Percentiles rank a stretch among this genome's conserved stretches.
These are phyloP conservation scores for Nicotiana tomentosiformis DNA, from an alignment of 257 asterid genomes.

Conservation along the genomic window DNA sequence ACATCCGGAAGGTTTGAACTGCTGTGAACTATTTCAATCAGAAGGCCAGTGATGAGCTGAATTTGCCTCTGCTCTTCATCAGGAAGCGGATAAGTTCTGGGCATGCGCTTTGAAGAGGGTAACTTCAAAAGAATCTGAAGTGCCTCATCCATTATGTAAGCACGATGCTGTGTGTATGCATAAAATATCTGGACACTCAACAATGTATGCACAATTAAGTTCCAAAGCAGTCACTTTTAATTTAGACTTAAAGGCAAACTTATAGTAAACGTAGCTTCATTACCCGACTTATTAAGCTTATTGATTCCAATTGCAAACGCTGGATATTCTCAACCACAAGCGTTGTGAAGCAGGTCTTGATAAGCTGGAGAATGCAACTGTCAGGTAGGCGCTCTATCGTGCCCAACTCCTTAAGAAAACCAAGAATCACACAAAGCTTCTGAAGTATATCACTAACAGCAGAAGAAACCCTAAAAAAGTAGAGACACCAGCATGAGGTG, in stretches of 20 bases:
- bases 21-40: slow-evolving; percentile 77
- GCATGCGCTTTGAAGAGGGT: slow-evolving; percentile 82
- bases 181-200: slow-evolving; percentile 58
- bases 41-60: slow-evolving; percentile 81
- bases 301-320: slow-evolving; percentile 92
- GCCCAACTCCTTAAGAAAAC: slow-evolving; percentile 76
- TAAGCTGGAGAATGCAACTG: slow-evolving; percentile 91
- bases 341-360: slow-evolving; percentile 83
- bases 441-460: slow-evolving; percentile 71
- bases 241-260: not conserved
- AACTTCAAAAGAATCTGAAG: slow-evolving; percentile 82
- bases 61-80: slow-evolving; percentile 97
- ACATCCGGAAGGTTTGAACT: slow-evolving; percentile 91
- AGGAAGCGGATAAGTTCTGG: slow-evolving; percentile 89
- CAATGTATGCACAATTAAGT: slow-evolving; percentile 10
- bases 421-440: slow-evolving; percentile 89
- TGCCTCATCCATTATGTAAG: slow-evolving; percentile 91
- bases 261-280: slow-evolving; percentile 17
- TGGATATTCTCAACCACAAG: slow-evolving; percentile 85
- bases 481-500: slow-evolving; percentile 6
- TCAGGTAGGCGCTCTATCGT: slow-evolving; percentile 86
- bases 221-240: slow-evolving; percentile 17
- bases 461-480: slow-evolving; percentile 53
- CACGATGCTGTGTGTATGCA: slow-evolving; percentile 67
- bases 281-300: slow-evolving; percentile 93